Percentiles rank a stretch among this genome's conserved stretches.
Evolutionary conservation across 2,329 filamentous ascomycete species (phyloP).

Genomic region (Aspergillus phoenicis): DNA sequence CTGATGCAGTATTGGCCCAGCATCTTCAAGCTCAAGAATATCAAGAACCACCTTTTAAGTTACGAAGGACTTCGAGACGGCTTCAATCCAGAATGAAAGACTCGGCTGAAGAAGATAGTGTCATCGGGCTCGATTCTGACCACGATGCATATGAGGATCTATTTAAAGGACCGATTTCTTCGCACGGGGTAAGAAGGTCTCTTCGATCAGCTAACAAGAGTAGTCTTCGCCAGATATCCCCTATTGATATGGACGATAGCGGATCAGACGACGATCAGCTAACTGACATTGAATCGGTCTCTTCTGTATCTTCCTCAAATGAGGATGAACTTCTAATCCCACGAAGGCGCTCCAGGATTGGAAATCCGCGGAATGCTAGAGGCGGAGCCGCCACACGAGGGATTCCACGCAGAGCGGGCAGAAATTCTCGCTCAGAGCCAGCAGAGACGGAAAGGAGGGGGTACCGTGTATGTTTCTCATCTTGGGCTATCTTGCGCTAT

Average conservation of each 20-base stretch:
- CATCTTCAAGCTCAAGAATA: slow-evolving; percentile 61
- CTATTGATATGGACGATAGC: slow-evolving; percentile 19
- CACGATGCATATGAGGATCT: slow-evolving; percentile 19
- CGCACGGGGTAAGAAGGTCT: slow-evolving; percentile 18
- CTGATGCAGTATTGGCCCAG: slow-evolving; percentile 58
- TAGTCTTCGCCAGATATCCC: slow-evolving; percentile 17
- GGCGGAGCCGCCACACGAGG: slow-evolving; percentile 3
- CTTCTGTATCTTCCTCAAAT: slow-evolving; percentile 15
- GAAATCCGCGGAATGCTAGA: slow-evolving; percentile 1
- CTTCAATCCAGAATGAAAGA: slow-evolving; percentile 27
- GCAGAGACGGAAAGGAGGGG: slow-evolving; percentile 23
- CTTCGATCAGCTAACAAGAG: slow-evolving; percentile 13
- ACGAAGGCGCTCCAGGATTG: slow-evolving; percentile 10
- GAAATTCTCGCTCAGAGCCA: not conserved
- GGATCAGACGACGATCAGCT: slow-evolving; percentile 22
- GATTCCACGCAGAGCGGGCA: slow-evolving; percentile 2
- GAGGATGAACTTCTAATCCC: slow-evolving; percentile 22
- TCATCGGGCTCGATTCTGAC: slow-evolving; percentile 17
- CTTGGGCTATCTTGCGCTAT: slow-evolving; percentile 27
- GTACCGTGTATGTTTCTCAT: slow-evolving; percentile 33
- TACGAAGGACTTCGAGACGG: slow-evolving; percentile 32
- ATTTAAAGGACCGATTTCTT: slow-evolving; percentile 19
- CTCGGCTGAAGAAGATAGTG: slow-evolving; percentile 22
- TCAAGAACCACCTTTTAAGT: slow-evolving; percentile 38
- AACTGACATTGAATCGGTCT: slow-evolving; percentile 17